Conservation (phyloP, 768 basidiomycete species). For the Filobasidium floriforme region DNA sequence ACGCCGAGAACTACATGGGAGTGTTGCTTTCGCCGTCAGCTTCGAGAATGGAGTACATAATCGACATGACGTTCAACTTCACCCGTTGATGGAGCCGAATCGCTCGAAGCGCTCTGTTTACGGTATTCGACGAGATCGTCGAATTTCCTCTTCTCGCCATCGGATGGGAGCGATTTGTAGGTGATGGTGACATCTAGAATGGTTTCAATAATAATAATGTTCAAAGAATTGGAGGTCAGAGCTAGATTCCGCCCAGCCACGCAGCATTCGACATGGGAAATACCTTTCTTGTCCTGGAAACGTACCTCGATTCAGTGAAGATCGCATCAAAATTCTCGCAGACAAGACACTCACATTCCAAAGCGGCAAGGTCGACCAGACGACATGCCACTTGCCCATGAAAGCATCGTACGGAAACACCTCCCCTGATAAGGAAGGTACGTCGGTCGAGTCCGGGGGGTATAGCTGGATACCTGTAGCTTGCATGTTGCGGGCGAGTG, state of each 20-base stretch:
- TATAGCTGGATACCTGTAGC: background rate
- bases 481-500: no score
- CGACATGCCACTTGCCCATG: slow-evolving; percentile 46
- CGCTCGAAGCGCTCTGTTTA: slow-evolving; percentile 30
- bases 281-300: slow-evolving; percentile 44
- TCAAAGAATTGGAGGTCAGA: no score
- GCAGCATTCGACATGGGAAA: no score
- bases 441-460: background rate
- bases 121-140: slow-evolving; percentile 47
- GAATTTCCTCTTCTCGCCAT: slow-evolving; percentile 30
- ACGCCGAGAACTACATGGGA: slow-evolving; percentile 20
- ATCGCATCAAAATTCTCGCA: background rate
- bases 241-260: no score
- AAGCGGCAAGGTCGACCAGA: slow-evolving; percentile 48
- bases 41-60: no score
- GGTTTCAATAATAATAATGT: no score
- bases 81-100: slow-evolving; percentile 39
- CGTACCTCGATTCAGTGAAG: background rate
- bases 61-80: no score
- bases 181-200: slow-evolving; percentile 47
- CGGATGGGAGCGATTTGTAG: slow-evolving; percentile 38
- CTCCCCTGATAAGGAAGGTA: background rate
- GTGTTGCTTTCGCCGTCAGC: no score
- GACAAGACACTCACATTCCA: slow-evolving; percentile 48
- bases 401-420: slow-evolving; percentile 24